These are phyloP conservation scores for Croton laevigatus DNA, from an alignment of 441 rosid genomes.

Conservation along the genomic window DNA sequence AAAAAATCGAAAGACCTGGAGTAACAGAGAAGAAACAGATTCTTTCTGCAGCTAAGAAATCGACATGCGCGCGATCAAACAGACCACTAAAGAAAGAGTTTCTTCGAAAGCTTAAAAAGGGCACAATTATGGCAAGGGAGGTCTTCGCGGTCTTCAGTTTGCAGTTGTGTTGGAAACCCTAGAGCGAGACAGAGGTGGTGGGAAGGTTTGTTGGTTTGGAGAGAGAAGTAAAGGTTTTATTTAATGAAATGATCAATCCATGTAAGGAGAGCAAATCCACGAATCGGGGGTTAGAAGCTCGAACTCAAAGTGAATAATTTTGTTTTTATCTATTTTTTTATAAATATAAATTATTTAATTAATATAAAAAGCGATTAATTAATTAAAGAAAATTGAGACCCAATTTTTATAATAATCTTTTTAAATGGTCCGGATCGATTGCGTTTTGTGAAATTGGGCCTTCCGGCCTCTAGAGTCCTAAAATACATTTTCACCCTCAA, in stretches of 20 bases:
- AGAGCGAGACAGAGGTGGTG: conserved; percentile 27
- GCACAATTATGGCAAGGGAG: conserved; percentile 4
- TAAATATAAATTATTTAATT: too few relatives aligned
- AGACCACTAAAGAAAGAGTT: conserved; percentile 4
- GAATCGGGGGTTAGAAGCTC: conserved; percentile 18
- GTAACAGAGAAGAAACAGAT: conserved; percentile 14
- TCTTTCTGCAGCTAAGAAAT: not conserved
- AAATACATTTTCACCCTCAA: too few relatives aligned
- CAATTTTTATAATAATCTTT: too few relatives aligned
- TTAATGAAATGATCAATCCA: conserved; percentile 22
- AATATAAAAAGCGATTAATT: not conserved
- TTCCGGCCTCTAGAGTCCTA: too few relatives aligned
- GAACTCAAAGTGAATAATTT: not conserved
- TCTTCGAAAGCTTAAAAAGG: conserved; percentile 16
- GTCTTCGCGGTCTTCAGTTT: not conserved
- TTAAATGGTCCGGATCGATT: too few relatives aligned
- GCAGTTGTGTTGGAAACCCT: conserved; percentile 34
- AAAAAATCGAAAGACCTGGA: conserved; percentile 7
- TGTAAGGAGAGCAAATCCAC: conserved; percentile 18
- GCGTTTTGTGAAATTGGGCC: too few relatives aligned
- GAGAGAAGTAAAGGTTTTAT: conserved; percentile 12
- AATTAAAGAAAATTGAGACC: too few relatives aligned
- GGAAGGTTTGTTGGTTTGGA: not conserved
- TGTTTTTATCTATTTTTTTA: not conserved
- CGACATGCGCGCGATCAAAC: conserved; percentile 17